Percentiles rank a stretch among this genome's conserved stretches.
phyloP scores from a whole-genome alignment of 371 early-diverging fungal genomes.

The Phascolomyces articulosus region DNA sequence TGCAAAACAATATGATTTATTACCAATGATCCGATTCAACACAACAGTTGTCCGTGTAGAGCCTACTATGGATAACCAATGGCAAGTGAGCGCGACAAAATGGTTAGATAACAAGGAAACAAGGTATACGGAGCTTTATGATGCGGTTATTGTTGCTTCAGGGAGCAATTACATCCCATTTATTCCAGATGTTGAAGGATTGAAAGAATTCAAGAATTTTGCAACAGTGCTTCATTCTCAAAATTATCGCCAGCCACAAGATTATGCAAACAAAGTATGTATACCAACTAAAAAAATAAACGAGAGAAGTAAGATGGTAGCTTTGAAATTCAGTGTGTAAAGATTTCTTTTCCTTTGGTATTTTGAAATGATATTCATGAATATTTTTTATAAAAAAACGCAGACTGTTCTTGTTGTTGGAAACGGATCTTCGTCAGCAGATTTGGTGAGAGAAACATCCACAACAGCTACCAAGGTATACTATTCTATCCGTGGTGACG shows the following conservation, averaged over 20 bases:
- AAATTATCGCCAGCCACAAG: conserved; percentile 54
- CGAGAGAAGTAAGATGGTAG: too few relatives aligned
- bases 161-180: conserved; percentile 62
- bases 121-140: conserved; percentile 36
- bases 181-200: conserved; percentile 56
- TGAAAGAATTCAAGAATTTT: conserved; percentile 17
- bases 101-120: conserved; percentile 3
- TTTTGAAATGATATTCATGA: too few relatives aligned
- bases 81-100: conserved; percentile 24
- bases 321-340: too few relatives aligned
- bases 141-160: conserved; percentile 62
- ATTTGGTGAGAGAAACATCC: conserved; percentile 53
- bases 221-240: conserved; percentile 51
- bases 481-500: conserved; percentile 39
- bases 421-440: conserved; percentile 46
- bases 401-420: conserved; percentile 51
- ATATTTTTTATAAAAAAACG: too few relatives aligned
- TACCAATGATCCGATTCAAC: conserved; percentile 41
- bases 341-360: too few relatives aligned
- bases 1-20: conserved; percentile 30
- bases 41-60: conserved; percentile 41
- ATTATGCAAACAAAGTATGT: conserved; percentile 45
- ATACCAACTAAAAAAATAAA: too few relatives aligned
- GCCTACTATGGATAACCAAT: conserved; percentile 20
- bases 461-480: conserved; percentile 39